phyloP scores from a whole-genome alignment of 768 basidiomycete species.

The Pholiota microspora region DNA sequence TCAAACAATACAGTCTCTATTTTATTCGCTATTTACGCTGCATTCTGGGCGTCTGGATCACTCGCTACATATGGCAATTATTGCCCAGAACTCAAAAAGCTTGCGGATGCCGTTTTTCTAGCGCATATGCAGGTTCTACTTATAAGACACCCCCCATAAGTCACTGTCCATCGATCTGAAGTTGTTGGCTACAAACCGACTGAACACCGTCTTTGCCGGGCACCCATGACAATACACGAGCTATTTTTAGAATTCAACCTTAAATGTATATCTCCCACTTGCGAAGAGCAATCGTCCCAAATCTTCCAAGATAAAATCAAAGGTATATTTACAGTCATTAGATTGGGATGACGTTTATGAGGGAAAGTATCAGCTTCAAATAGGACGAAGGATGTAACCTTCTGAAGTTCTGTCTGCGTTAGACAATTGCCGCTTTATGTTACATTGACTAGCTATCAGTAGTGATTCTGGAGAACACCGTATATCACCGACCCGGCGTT shows the following conservation, averaged over 20 bases:
- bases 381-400: neutral
- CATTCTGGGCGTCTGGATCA: neutral
- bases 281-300: neutral
- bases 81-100: neutral
- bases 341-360: neutral
- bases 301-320: neutral
- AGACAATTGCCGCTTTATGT: neutral
- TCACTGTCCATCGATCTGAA: neutral
- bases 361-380: neutral
- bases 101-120: neutral
- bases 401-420: neutral
- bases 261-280: neutral
- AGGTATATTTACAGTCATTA: neutral
- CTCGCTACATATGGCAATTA: neutral
- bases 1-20: too few species aligned
- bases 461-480: neutral
- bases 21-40: neutral
- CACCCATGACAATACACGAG: neutral
- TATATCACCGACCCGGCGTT: constrained; percentile 1
- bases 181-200: neutral
- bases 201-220: neutral
- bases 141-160: neutral
- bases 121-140: neutral
- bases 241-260: neutral
- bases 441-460: neutral